Conservation (phyloP, 371 early-diverging fungal genomes). For the Catenaria anguillulae region DNA sequence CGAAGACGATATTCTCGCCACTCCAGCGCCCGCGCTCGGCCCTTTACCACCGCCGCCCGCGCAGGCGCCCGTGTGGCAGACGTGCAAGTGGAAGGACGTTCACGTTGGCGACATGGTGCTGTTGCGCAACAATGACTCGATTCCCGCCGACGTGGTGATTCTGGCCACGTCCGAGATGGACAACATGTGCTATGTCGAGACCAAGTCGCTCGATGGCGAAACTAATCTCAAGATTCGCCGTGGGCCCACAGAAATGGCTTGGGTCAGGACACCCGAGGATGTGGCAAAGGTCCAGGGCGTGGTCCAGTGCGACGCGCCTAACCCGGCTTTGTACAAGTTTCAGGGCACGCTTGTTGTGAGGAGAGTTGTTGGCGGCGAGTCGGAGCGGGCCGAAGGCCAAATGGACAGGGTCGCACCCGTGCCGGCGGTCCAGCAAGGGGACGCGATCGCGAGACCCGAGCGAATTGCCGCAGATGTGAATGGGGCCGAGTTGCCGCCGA, state of each 20-base stretch:
- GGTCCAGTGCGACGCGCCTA: constrained; percentile 2
- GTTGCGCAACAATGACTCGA: constrained; percentile 62
- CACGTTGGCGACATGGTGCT: constrained; percentile 83
- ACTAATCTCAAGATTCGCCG: constrained; percentile 74
- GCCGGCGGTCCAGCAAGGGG: no score
- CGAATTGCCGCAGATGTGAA: no score
- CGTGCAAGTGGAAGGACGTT: constrained; percentile 43
- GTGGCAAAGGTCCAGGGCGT: constrained; percentile 19
- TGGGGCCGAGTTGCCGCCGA: neutral
- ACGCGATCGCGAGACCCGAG: no score
- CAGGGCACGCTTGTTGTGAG: constrained; percentile 17
- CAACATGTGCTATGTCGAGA: constrained; percentile 75
- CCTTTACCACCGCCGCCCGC: neutral
- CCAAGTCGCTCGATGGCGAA: constrained; percentile 92
- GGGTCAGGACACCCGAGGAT: constrained; percentile 45
- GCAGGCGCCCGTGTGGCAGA: neutral
- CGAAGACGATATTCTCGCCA: neutral
- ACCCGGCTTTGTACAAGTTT: neutral
- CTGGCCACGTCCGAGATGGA: constrained; percentile 58
- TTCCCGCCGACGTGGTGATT: constrained; percentile 82
- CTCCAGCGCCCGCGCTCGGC: constrained; percentile 11
- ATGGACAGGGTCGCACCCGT: neutral
- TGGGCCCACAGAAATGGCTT: constrained; percentile 42
- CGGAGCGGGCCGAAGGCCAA: neutral
- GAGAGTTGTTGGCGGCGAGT: neutral